Evolutionary conservation across 768 basidiomycete species (phyloP).

Genomic region (Dioszegia aurantiaca): DNA sequence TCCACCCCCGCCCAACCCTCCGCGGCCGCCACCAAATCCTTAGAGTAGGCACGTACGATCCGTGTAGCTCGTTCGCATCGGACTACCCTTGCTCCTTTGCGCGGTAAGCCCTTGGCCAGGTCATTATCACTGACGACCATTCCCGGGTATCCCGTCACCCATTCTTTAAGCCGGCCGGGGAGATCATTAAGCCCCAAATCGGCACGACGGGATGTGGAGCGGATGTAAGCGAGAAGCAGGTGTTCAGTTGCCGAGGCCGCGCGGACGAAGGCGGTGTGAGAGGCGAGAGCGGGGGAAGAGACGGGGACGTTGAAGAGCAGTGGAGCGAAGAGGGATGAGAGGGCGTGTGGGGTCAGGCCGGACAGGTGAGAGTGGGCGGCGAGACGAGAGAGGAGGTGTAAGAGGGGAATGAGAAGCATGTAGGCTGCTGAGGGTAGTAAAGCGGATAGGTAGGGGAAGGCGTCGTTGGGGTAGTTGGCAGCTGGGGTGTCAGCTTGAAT

Average conservation of each 20-base stretch:
- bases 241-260: constrained; percentile 87
- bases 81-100: constrained; percentile 73
- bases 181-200: constrained; percentile 34
- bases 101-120: constrained; percentile 61
- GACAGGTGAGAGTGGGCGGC: constrained; percentile 78
- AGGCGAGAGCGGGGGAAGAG: constrained; percentile 57
- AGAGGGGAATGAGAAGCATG: constrained; percentile 56
- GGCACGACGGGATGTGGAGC: constrained; percentile 60
- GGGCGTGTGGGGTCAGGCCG: constrained; percentile 84
- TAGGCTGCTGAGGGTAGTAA: constrained; percentile 34
- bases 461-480: constrained; percentile 65
- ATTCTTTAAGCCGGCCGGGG: constrained; percentile 81
- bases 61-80: constrained; percentile 72
- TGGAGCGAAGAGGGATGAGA: constrained; percentile 85
- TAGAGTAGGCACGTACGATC: constrained; percentile 81
- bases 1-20: constrained; percentile 43
- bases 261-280: constrained; percentile 71
- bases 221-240: constrained; percentile 81
- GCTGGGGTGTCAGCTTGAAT: constrained; percentile 52
- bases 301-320: constrained; percentile 68
- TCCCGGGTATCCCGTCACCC: constrained; percentile 83
- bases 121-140: constrained; percentile 62
- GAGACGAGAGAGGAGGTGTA: constrained; percentile 76
- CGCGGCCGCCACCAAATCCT: constrained; percentile 70
- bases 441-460: constrained; percentile 68